Conservation (phyloP, 257 asterid genomes). For the Buddleja alternifolia region DNA sequence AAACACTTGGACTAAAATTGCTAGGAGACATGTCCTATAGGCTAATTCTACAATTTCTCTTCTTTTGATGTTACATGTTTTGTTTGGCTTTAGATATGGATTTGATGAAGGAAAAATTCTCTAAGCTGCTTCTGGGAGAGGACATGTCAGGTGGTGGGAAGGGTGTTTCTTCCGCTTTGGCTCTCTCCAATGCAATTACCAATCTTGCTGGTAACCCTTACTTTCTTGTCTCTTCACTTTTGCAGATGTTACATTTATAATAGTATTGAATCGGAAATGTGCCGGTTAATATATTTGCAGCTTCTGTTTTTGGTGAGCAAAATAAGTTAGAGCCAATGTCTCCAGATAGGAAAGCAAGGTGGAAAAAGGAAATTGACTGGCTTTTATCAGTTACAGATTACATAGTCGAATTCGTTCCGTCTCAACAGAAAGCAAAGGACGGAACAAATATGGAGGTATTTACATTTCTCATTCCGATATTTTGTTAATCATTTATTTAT, state of each 20-base stretch:
- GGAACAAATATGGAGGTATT: conserved; percentile 79
- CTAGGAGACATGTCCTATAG: too few species aligned
- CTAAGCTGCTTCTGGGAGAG: conserved; percentile 85
- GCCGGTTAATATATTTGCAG: conserved; percentile 43
- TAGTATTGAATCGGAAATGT: not conserved
- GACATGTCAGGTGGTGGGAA: conserved; percentile 97
- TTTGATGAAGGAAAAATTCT: conserved; percentile 72
- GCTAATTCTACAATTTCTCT: not conserved
- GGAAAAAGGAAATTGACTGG: conserved; percentile 89
- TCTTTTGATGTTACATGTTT: not conserved
- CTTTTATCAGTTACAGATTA: conserved; percentile 79
- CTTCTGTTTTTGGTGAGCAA: conserved; percentile 91
- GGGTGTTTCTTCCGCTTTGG: conserved; percentile 93
- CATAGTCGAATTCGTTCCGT: conserved; percentile 85
- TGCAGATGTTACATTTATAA: not conserved
- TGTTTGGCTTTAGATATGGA: conserved; percentile 61
- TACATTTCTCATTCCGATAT: not conserved
- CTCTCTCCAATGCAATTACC: conserved; percentile 85
- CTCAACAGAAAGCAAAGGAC: conserved; percentile 70
- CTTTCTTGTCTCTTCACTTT: not conserved
- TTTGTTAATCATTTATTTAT: not conserved
- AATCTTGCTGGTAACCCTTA: conserved; percentile 72
- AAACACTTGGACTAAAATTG: too few species aligned
- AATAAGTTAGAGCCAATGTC: conserved; percentile 81
- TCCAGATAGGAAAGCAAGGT: conserved; percentile 61